phyloP scores from a whole-genome alignment of 176 grass and related monocot species.

The Pharus latifolius region DNA sequence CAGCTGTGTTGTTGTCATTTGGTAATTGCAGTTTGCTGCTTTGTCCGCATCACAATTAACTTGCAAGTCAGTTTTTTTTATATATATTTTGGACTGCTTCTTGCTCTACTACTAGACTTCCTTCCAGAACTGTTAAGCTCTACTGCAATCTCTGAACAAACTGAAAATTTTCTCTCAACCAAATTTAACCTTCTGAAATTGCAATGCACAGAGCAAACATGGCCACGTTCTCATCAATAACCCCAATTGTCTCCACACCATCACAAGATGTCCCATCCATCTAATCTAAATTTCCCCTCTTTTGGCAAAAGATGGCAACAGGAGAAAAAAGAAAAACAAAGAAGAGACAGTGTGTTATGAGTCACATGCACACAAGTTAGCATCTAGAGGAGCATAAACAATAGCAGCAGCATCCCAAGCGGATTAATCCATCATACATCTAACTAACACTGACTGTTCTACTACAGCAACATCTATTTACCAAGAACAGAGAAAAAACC shows the following conservation, averaged over 20 bases:
- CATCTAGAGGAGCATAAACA: slow-evolving; percentile 23
- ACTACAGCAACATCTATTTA: slow-evolving; percentile 43
- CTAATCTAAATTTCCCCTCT: neutral
- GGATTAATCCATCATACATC: slow-evolving; percentile 19
- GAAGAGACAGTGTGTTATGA: slow-evolving; percentile 30
- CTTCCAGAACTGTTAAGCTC: too few relatives aligned
- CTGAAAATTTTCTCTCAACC: too few relatives aligned
- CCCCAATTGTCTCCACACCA: slow-evolving; percentile 3
- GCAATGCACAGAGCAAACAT: too few relatives aligned
- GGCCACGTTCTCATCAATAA: slow-evolving; percentile 33
- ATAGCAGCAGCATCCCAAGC: slow-evolving; percentile 2
- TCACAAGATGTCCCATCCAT: slow-evolving; percentile 13
- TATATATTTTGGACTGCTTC: too few relatives aligned
- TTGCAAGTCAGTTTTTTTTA: too few relatives aligned
- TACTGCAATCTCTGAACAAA: too few relatives aligned
- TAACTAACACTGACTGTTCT: slow-evolving; percentile 1
- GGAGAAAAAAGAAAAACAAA: neutral
- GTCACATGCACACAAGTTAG: slow-evolving; percentile 35
- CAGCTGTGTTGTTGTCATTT: too few relatives aligned
- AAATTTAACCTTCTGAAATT: too few relatives aligned
- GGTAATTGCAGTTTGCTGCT: too few relatives aligned
- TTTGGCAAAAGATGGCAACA: slow-evolving; percentile 12
- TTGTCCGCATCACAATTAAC: too few relatives aligned
- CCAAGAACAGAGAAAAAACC: slow-evolving; percentile 3
- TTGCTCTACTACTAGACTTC: too few relatives aligned